These are phyloP conservation scores for Psilocybe cyanescens DNA, from an alignment of 768 basidiomycete genomes.

Conservation along the genomic window DNA sequence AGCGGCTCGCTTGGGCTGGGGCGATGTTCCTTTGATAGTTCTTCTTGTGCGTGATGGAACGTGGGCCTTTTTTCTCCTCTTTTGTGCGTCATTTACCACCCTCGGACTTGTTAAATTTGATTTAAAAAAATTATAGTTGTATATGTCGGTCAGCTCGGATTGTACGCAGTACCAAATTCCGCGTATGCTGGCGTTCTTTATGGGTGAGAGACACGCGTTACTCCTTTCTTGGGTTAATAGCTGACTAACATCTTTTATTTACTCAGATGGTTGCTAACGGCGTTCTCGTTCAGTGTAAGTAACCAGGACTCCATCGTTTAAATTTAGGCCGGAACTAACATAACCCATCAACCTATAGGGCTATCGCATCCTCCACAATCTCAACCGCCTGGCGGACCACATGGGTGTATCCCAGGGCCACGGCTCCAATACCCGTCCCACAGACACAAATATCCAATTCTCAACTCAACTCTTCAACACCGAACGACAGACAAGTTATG, in stretches of 20 bases:
- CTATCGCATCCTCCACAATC: constrained; percentile 40
- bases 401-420: constrained; percentile 13
- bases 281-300: constrained; percentile 37
- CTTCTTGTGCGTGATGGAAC: constrained; percentile 50
- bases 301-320: not conserved
- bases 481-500: constrained; percentile 1
- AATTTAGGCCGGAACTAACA: not conserved
- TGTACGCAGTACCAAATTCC: constrained; percentile 28
- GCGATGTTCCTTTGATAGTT: constrained; percentile 41
- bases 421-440: constrained; percentile 22
- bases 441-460: constrained; percentile 33
- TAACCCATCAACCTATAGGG: constrained; percentile 24
- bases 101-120: not conserved
- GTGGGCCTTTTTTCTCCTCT: constrained; percentile 44
- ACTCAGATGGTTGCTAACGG: constrained; percentile 36
- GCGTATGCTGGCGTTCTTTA: constrained; percentile 34
- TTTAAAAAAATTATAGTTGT: constrained; percentile 21
- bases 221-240: not conserved
- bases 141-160: constrained; percentile 27
- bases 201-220: constrained; percentile 25
- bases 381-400: constrained; percentile 29
- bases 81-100: constrained; percentile 30
- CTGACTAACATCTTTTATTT: not conserved
- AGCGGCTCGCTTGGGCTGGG: constrained; percentile 40
- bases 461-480: constrained; percentile 26